Evolutionary conservation across 2,329 filamentous ascomycete genomes (phyloP).

Genomic region (Penicillium griseofulvum): DNA sequence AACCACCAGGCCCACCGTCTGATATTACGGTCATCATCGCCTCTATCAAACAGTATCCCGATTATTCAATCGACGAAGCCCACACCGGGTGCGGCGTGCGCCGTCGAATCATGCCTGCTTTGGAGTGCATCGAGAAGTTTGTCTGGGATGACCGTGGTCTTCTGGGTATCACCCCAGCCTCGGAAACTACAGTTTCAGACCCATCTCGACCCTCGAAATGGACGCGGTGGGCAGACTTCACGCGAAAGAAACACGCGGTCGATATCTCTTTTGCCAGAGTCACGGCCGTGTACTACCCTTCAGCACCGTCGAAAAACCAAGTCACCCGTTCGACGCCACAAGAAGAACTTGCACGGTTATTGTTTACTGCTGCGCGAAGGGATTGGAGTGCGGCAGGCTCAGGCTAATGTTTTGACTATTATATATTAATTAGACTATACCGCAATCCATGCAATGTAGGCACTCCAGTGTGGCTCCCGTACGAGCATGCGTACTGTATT

Average conservation of each 20-base stretch:
- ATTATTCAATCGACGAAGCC: conserved; percentile 44
- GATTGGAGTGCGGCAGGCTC: conserved; percentile 32
- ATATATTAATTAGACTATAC: background rate
- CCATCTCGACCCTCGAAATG: background rate
- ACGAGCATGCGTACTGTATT: background rate
- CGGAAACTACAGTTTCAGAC: conserved; percentile 7
- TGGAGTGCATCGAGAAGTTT: conserved; percentile 41
- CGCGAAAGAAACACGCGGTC: conserved; percentile 19
- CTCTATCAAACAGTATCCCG: conserved; percentile 41
- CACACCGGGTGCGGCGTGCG: conserved; percentile 44
- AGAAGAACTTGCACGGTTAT: conserved; percentile 32
- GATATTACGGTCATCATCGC: conserved; percentile 37
- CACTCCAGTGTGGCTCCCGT: background rate
- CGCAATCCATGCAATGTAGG: background rate
- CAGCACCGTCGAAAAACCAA: conserved; percentile 9
- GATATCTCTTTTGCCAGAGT: conserved; percentile 29
- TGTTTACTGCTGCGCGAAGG: conserved; percentile 37
- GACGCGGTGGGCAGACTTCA: conserved; percentile 23
- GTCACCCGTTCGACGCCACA: conserved; percentile 13
- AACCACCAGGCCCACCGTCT: conserved; percentile 17
- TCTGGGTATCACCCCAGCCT: conserved; percentile 26
- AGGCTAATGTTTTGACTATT: background rate
- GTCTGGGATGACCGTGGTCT: conserved; percentile 32
- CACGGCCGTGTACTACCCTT: conserved; percentile 17
- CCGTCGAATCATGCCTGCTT: conserved; percentile 39